phyloP scores from a whole-genome alignment of 345 rosid species.

The Eucalyptus cladocalyx region DNA sequence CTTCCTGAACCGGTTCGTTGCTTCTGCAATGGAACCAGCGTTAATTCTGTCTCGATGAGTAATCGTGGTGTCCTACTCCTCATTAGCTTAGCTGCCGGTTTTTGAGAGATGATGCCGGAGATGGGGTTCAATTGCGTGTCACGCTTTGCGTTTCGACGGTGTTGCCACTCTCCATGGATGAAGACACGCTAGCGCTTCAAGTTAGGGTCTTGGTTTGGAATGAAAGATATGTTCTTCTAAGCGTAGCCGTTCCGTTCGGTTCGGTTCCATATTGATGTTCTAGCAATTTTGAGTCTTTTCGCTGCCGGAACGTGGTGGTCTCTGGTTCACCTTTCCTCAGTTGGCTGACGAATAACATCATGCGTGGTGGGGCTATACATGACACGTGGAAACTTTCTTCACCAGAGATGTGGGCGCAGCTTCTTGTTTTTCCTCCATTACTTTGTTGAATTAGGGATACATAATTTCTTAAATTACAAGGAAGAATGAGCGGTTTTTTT shows the following conservation, averaged over 20 bases:
- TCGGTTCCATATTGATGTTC: background rate
- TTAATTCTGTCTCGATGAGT: background rate
- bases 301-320: background rate
- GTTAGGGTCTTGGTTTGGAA: too few relatives aligned
- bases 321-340: background rate
- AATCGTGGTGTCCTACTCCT: background rate
- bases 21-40: background rate
- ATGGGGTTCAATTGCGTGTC: background rate
- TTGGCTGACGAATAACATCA: background rate
- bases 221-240: too few relatives aligned
- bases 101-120: background rate
- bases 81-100: background rate
- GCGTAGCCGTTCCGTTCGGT: background rate
- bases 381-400: background rate
- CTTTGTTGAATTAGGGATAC: background rate
- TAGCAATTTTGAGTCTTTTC: background rate
- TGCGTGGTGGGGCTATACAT: background rate
- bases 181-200: too few relatives aligned
- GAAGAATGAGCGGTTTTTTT: background rate
- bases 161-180: too few relatives aligned
- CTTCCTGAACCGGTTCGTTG: background rate
- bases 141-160: background rate
- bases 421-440: background rate
- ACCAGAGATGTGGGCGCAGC: background rate
- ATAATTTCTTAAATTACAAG: background rate